Evolutionary conservation across 176 grass and related monocot genomes (phyloP).

Genomic region (Phragmites australis): DNA sequence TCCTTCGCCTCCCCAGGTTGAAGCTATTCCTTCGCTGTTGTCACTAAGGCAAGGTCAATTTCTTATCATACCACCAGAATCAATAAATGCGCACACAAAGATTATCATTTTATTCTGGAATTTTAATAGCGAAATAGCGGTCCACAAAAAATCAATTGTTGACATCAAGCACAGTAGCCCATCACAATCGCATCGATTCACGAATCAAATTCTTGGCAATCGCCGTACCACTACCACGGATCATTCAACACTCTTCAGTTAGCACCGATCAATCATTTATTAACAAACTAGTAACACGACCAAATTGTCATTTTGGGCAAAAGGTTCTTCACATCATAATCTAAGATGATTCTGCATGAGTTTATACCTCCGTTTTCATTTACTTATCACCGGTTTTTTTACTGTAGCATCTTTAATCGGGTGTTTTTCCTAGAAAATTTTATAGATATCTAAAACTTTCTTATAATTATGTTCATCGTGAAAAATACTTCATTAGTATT

Average conservation of each 20-base stretch:
- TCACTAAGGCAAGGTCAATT: constrained; percentile 22
- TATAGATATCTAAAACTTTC: too few species aligned
- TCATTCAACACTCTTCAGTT: not conserved
- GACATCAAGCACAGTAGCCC: constrained; percentile 29
- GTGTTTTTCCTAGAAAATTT: too few species aligned
- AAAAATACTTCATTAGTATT: too few species aligned
- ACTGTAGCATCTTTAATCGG: too few species aligned
- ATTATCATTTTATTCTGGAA: not conserved
- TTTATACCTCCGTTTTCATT: too few species aligned
- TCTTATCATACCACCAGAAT: constrained; percentile 20
- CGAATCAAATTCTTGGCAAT: constrained; percentile 18
- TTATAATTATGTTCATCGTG: too few species aligned
- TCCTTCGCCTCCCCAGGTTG: constrained; percentile 53
- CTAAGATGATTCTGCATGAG: constrained; percentile 6
- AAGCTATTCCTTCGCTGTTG: constrained; percentile 67
- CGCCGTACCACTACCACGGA: constrained; percentile 12
- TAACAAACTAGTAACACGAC: not conserved
- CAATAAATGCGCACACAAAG: constrained; percentile 12
- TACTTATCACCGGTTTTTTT: too few species aligned
- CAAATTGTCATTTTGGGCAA: not conserved
- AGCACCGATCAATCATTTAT: constrained; percentile 18
- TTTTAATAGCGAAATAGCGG: not conserved
- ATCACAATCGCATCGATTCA: constrained; percentile 44
- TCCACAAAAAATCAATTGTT: constrained; percentile 20
- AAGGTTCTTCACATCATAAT: not conserved